Conservation (phyloP, 768 basidiomycete species). For the Lanmaoa pseudosensibilis region DNA sequence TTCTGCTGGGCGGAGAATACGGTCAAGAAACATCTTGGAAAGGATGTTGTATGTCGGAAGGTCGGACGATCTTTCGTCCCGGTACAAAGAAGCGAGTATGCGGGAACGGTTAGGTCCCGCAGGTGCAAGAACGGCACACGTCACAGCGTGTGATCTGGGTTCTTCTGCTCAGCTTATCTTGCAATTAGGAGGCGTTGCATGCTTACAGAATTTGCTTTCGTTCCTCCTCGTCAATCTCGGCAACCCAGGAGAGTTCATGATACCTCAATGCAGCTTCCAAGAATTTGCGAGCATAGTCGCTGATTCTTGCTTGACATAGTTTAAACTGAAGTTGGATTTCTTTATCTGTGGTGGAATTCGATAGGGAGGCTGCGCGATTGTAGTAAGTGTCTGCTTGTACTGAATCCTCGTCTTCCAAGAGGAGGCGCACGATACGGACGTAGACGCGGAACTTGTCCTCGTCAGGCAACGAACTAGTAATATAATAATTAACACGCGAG, state of each 20-base stretch:
- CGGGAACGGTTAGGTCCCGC: conserved; percentile 96
- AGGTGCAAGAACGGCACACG: conserved; percentile 94
- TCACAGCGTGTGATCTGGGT: conserved; percentile 82
- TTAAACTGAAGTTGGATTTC: conserved; percentile 84
- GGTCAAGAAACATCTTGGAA: conserved; percentile 97
- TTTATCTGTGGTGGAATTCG: conserved; percentile 76
- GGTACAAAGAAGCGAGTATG: conserved; percentile 85
- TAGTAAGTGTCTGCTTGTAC: conserved; percentile 98
- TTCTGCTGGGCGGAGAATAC: conserved; percentile 88
- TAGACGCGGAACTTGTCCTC: conserved; percentile 88
- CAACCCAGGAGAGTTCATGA: conserved; percentile 90
- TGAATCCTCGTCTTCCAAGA: conserved; percentile 95
- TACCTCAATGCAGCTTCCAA: conserved; percentile 92
- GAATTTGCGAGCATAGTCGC: conserved; percentile 90
- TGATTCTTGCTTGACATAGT: conserved; percentile 91
- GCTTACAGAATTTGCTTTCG: conserved; percentile 86
- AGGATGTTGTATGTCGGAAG: conserved; percentile 87
- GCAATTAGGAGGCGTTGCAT: neutral
- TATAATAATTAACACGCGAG: conserved; percentile 1
- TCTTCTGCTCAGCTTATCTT: conserved; percentile 8
- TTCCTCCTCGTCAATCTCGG: conserved; percentile 92
- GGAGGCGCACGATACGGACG: conserved; percentile 89
- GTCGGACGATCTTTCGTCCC: conserved; percentile 85
- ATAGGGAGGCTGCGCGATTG: conserved; percentile 89
- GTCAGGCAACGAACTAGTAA: conserved; percentile 61